Conservation (phyloP, 805 yeast genomes). For the Zygosaccharomyces siamensis region DNA sequence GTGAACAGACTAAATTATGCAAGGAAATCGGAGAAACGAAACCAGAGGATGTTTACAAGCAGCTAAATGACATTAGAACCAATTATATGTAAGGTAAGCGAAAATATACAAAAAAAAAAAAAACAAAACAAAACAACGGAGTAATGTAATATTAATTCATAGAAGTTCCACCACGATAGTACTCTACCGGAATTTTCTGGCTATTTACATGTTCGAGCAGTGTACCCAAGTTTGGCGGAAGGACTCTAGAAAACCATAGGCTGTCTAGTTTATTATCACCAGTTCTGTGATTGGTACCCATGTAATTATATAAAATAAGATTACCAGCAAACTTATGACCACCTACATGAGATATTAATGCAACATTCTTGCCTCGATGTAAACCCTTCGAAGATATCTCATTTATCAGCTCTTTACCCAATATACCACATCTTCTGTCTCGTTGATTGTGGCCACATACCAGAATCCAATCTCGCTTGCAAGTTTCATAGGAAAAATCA, state of each 20-base stretch:
- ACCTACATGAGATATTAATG: slow-evolving; percentile 69
- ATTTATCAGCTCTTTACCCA: slow-evolving; percentile 20
- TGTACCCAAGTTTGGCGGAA: slow-evolving; percentile 62
- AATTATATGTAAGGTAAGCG: slow-evolving; percentile 23
- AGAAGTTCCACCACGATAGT: slow-evolving; percentile 46
- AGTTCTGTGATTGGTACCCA: slow-evolving; percentile 26
- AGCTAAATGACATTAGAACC: slow-evolving; percentile 29
- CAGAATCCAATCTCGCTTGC: slow-evolving; percentile 16
- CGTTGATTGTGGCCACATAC: slow-evolving; percentile 30
- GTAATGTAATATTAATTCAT: slow-evolving; percentile 5
- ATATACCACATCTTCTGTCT: slow-evolving; percentile 26
- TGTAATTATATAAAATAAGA: slow-evolving; percentile 49
- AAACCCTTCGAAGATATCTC: slow-evolving; percentile 9
- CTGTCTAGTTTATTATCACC: slow-evolving; percentile 24
- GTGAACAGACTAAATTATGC: slow-evolving; percentile 29
- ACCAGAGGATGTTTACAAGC: slow-evolving; percentile 27
- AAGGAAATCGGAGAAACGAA: slow-evolving; percentile 34
- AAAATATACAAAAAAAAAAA: background rate
- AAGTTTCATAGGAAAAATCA: slow-evolving; percentile 9
- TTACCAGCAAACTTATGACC: slow-evolving; percentile 88
- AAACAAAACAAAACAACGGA: background rate
- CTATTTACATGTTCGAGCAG: slow-evolving; percentile 52
- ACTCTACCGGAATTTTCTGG: slow-evolving; percentile 48
- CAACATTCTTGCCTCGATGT: slow-evolving; percentile 38
- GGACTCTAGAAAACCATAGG: slow-evolving; percentile 76